Evolutionary conservation across 495 filamentous ascomycete genomes (phyloP), one percentile per base, ranked within the genome.

Genomic region (Podospora australis): DNA sequence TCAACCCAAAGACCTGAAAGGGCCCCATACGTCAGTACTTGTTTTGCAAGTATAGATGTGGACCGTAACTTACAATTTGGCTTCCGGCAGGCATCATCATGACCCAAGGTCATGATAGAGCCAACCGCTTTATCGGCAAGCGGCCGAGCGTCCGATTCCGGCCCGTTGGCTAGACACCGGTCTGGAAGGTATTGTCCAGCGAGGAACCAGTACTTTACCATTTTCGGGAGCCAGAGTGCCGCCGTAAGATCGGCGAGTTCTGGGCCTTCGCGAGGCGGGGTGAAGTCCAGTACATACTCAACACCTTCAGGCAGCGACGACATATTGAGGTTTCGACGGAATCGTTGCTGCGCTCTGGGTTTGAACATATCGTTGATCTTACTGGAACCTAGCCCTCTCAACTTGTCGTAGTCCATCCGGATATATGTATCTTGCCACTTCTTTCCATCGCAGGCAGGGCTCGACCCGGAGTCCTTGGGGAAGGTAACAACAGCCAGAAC

Each of bases 271-370:
- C 55, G 56, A 0, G 77, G 75, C 13, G 81, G 81, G 1, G 81
- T 84, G 14, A 84, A 68, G 52, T 86, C 82, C 45, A 86, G 54
- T 13, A 83, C 60, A 50, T 74, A 84, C 40, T 74, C 72, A 55
- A 81, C 63, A 1, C 68, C 68, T 0, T 49, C 35, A 0, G 70
- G 70, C n/a, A 77, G 55, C 4, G 42, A 44, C 6, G 69, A 63
- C 1, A 57, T 46, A 20, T 63, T 54, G 29, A 49, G 62, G 20
- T 48, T 46, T 1, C 60, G 55, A 19, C 60, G 62, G 38, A 56
- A 45, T 13, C 58, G 57, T 5, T 48, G 34, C 35, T 78, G 75
- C 4, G 26, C 41, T n/a, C 55, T 58, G 3, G 73, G 72, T 14
- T 56, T 61, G 10, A 83, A 72, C 17, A 74, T 62, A n/a, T 62